Conservation (phyloP, 345 rosid genomes). For the Camelina neglecta region DNA sequence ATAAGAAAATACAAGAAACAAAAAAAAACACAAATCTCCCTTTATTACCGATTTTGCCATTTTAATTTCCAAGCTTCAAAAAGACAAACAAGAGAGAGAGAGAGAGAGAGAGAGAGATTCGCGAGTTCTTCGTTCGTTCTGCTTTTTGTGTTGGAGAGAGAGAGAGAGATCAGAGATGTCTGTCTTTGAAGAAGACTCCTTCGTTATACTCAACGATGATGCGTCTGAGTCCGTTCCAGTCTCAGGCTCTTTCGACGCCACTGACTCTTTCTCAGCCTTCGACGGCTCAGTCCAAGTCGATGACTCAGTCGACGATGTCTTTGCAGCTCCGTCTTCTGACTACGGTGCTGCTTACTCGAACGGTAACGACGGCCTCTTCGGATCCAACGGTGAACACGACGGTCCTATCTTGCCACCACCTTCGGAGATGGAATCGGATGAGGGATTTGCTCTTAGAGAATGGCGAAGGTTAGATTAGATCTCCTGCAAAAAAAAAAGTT, state of each 20-base stretch:
- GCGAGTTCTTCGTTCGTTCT: slow-evolving; percentile 11
- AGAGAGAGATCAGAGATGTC: slow-evolving; percentile 45
- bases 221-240: slow-evolving; percentile 47
- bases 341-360: slow-evolving; percentile 45
- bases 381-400: slow-evolving; percentile 51
- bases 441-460: slow-evolving; percentile 68
- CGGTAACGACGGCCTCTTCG: slow-evolving; percentile 47
- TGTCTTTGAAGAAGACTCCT: slow-evolving; percentile 48
- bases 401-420: slow-evolving; percentile 68
- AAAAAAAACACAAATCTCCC: neutral
- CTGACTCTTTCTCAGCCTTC: slow-evolving; percentile 42
- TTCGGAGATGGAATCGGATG: slow-evolving; percentile 61
- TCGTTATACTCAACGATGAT: slow-evolving; percentile 49
- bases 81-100: neutral
- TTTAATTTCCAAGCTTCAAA: slow-evolving; percentile 1
- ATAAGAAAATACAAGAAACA: neutral
- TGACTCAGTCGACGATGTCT: slow-evolving; percentile 45
- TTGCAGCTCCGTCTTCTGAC: slow-evolving; percentile 47
- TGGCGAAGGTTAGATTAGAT: slow-evolving; percentile 83
- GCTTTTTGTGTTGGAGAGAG: slow-evolving; percentile 11
- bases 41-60: neutral
- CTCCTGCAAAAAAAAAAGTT: neutral
- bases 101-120: slow-evolving; percentile 19
- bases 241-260: slow-evolving; percentile 46
- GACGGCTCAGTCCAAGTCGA: slow-evolving; percentile 35